A percentile compares a stretch with the other conserved stretches of the same genome.
Evolutionary conservation across 78 protist genomes (phyloP).

Genomic region (Emiliania huxleyi): DNA sequence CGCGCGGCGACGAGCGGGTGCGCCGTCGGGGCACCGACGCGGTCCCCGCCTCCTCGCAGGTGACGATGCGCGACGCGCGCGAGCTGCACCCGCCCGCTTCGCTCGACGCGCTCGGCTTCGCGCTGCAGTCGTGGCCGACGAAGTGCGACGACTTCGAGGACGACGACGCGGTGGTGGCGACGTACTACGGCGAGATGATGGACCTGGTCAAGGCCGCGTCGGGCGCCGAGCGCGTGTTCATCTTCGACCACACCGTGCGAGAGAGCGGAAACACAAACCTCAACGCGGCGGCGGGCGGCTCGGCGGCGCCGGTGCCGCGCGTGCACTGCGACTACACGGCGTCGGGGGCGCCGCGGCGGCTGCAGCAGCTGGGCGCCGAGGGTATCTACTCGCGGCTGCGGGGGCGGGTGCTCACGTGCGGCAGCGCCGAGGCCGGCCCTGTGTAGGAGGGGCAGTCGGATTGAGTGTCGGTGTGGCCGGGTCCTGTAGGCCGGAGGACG

Average conservation of each 20-base stretch:
- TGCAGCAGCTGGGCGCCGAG: too few relatives aligned
- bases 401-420: too few relatives aligned
- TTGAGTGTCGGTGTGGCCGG: too few relatives aligned
- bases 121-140: not conserved
- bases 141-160: not conserved
- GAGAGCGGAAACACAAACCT: not conserved
- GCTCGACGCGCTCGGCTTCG: not conserved
- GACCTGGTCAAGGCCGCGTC: not conserved
- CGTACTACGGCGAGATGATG: not conserved
- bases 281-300: not conserved
- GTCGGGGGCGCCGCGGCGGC: too few relatives aligned
- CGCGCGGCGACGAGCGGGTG: too few relatives aligned
- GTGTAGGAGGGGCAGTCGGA: too few relatives aligned
- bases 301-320: not conserved
- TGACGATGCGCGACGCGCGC: not conserved
- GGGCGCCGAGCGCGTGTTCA: not conserved
- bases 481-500: not conserved
- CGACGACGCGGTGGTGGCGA: not conserved
- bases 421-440: too few relatives aligned
- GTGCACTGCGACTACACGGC: too few relatives aligned
- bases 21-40: not conserved
- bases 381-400: too few relatives aligned
- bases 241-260: constrained; percentile 6
- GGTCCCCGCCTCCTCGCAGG: not conserved
- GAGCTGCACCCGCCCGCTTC: not conserved